A percentile compares a stretch with the other conserved stretches of the same genome.
Evolutionary conservation across 805 yeast species (phyloP).

Genomic region (Kodamaea kakaduensis): DNA sequence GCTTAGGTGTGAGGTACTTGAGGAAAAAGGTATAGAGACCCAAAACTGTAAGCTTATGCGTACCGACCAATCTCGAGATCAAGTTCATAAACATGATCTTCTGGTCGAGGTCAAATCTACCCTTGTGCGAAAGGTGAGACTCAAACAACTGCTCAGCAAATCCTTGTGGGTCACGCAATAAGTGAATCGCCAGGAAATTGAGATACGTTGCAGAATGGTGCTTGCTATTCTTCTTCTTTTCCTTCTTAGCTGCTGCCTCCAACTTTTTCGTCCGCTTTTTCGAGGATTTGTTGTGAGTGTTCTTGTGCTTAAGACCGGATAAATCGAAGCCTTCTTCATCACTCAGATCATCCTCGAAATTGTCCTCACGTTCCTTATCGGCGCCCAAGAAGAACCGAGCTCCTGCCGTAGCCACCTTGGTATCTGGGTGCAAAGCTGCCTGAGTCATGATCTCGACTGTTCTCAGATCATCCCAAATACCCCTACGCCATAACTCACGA

Average conservation of each 20-base stretch:
- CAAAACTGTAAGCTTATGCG: conserved; percentile 86
- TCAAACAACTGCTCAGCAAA: conserved; percentile 84
- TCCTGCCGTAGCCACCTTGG: conserved; percentile 85
- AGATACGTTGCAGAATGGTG: conserved; percentile 63
- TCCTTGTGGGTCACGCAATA: conserved; percentile 95
- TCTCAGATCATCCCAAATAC: conserved; percentile 96
- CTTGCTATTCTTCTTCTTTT: conserved; percentile 48
- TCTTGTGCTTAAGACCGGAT: conserved; percentile 69
- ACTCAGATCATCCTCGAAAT: conserved; percentile 63
- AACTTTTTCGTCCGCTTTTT: conserved; percentile 77
- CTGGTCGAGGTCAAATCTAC: conserved; percentile 79
- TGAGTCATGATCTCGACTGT: conserved; percentile 98
- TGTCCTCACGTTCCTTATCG: conserved; percentile 87
- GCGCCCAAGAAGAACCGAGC: conserved; percentile 91
- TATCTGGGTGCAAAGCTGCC: conserved; percentile 85
- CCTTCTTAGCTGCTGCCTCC: conserved; percentile 64
- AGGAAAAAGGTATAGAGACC: conserved; percentile 87
- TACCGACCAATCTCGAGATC: conserved; percentile 85
- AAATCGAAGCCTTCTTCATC: conserved; percentile 75
- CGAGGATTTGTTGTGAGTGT: conserved; percentile 78
- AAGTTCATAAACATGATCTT: conserved; percentile 84
- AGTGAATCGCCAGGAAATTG: conserved; percentile 91
- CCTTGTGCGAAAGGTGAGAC: conserved; percentile 67
- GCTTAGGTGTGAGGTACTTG: conserved; percentile 91
- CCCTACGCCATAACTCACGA: conserved; percentile 95